phyloP scores from a whole-genome alignment of 306 rosid genomes.

The Fragaria nilgerrensis region DNA sequence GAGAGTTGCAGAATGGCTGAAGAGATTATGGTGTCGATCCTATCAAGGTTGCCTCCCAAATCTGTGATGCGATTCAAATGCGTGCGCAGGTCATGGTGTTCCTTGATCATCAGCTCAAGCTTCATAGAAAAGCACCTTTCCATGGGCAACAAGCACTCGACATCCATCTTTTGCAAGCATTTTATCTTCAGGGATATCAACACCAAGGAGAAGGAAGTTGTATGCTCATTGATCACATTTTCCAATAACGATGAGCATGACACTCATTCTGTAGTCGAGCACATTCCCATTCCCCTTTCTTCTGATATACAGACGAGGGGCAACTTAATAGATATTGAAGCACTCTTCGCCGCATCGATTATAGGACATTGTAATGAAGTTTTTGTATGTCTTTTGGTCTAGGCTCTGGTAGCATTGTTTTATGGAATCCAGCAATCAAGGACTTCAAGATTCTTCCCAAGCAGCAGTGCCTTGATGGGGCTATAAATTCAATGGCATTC shows the following conservation, averaged over 20 bases:
- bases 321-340: neutral
- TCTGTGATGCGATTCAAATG: constrained; percentile 1
- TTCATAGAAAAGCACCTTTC: constrained; percentile 1
- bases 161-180: neutral
- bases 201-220: neutral
- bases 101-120: neutral
- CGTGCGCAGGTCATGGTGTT: neutral
- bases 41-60: constrained; percentile 6
- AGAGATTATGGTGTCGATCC: constrained; percentile 7
- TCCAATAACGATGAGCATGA: neutral
- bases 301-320: neutral
- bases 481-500: neutral
- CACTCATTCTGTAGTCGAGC: neutral
- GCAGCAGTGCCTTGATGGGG: neutral
- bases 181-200: neutral
- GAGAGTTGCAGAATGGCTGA: neutral
- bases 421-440: constrained; percentile 4
- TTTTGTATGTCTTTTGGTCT: neutral
- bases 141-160: neutral
- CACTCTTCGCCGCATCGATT: neutral
- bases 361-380: constrained; percentile 5
- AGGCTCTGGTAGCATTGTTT: neutral
- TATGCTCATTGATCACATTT: neutral
- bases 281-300: neutral
- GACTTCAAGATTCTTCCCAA: neutral